A percentile compares a stretch with the other conserved stretches of the same genome.
These are phyloP conservation scores for Tuber microsphaerosporum DNA, from an alignment of 495 filamentous ascomycete species.

Conservation along the genomic window DNA sequence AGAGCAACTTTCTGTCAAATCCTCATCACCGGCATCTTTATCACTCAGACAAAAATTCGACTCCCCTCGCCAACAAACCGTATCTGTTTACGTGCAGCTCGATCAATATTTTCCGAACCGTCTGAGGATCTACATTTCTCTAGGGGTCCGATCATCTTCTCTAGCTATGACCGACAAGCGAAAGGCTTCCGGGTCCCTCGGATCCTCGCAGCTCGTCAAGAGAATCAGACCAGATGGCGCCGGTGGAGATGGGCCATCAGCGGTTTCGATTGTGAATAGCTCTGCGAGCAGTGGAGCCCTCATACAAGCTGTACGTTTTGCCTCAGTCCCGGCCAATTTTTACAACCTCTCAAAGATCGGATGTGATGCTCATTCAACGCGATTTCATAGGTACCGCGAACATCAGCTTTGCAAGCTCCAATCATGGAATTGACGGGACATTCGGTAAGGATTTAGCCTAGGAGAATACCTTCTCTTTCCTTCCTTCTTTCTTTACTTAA, in stretches of 20 bases:
- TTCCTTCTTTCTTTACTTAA: not conserved
- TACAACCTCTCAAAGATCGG: conserved; percentile 6
- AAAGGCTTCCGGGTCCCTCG: conserved; percentile 70
- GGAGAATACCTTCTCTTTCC: conserved; percentile 3
- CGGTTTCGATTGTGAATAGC: conserved; percentile 58
- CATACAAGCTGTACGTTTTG: conserved; percentile 67
- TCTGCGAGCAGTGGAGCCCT: conserved; percentile 65
- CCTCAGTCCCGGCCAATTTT: not conserved
- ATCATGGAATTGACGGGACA: conserved; percentile 89
- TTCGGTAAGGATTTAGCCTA: conserved; percentile 42
- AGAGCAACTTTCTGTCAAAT: not conserved
- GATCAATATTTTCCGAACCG: not conserved
- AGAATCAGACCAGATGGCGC: conserved; percentile 67
- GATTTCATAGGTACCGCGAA: conserved; percentile 60
- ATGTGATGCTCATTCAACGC: conserved; percentile 2
- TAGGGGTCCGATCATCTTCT: conserved; percentile 60
- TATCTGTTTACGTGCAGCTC: not conserved
- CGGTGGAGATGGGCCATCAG: conserved; percentile 51
- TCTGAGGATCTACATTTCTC: conserved; percentile 19
- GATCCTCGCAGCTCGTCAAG: conserved; percentile 79
- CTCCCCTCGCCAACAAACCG: not conserved
- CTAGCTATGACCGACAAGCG: conserved; percentile 58
- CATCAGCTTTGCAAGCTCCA: conserved; percentile 79
- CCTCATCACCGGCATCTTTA: not conserved
- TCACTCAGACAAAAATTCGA: not conserved